Evolutionary conservation across 768 basidiomycete genomes (phyloP).

Genomic region (Neoboletus brunneissimus): DNA sequence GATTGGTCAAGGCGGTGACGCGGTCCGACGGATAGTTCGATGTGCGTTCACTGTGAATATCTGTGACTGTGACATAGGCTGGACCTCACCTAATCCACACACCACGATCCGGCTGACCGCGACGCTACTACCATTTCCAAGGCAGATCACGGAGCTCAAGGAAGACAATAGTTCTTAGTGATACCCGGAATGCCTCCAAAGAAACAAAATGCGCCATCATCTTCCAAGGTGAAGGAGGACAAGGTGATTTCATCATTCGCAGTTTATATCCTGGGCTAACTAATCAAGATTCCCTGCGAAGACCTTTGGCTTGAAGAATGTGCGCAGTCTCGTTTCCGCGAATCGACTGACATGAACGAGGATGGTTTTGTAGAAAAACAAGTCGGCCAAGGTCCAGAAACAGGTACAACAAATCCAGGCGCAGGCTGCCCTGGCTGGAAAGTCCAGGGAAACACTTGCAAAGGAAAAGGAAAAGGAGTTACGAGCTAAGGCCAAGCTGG

Average conservation of each 20-base stretch:
- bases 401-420: slow-evolving; percentile 78
- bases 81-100: not conserved
- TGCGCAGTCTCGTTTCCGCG: slow-evolving; percentile 35
- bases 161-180: not conserved
- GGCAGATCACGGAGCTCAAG: not conserved
- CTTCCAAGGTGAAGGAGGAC: slow-evolving; percentile 76
- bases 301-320: slow-evolving; percentile 91
- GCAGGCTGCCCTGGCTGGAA: slow-evolving; percentile 70
- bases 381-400: slow-evolving; percentile 89
- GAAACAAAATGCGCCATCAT: slow-evolving; percentile 54
- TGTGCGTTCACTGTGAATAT: not conserved
- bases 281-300: slow-evolving; percentile 36
- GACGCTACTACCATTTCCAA: not conserved
- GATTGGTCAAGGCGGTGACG: not conserved
- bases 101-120: not conserved
- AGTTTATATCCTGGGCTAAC: slow-evolving; percentile 20
- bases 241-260: slow-evolving; percentile 50
- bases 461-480: slow-evolving; percentile 85
- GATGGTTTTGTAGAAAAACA: slow-evolving; percentile 69
- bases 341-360: slow-evolving; percentile 8
- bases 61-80: slow-evolving; percentile 3
- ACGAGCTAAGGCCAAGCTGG: slow-evolving; percentile 68
- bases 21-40: too few relatives aligned
- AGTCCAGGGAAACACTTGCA: slow-evolving; percentile 73
- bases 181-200: slow-evolving; percentile 70